Evolutionary conservation across 805 yeast species (phyloP), one percentile per base, ranked within the genome.

Genomic region (Zygoascus flipseniorum): DNA sequence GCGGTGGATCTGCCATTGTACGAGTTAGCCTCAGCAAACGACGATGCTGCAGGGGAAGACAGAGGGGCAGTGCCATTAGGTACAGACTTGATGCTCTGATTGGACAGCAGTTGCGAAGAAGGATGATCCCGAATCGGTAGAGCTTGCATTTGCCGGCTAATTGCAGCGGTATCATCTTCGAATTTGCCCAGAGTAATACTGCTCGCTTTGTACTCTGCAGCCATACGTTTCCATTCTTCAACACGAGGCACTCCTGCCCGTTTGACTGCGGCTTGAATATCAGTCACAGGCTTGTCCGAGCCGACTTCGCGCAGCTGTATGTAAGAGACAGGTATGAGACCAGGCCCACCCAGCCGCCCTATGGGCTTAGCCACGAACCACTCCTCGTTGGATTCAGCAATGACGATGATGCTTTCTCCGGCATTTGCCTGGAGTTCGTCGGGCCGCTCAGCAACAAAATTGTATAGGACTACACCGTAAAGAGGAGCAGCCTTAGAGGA

Each of bases 361-460:
- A 93, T 86, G 13, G 97, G 97, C 67, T 93, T 93, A 5, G 97
- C 98, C 55, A 93, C 93, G 62, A 89, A 90, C 99, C 99, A 93
- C 71, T 95, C 99, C 59, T 76, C 86, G 53, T 89, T 89, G 65
- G 92, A 95, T 69, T 92, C 97, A 1, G 99, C 99, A 70, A 97
- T 92, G 11, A 95, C 81, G 31, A 90, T 86, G 57, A 93, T 78
- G 62, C 86, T 85, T 62, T 93, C 99, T 41, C 97, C 97, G 1
- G 86, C 86, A 31, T 69, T 65, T 2, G 92, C 88, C 58, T 85
- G 84, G 58, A 93, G 76, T 69, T 93, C 99, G 71, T 95, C 99
- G 8, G 80, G 67, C 11, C 77, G 69, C 57, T 86, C 89, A 5
- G 98, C 97, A 56, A 74, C 77, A 69, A 93, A 93, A 62, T 88